A percentile compares a stretch with the other conserved stretches of the same genome.
Evolutionary conservation across 2,329 filamentous ascomycete species (phyloP).

Genomic region (Sarocladium strictum): DNA sequence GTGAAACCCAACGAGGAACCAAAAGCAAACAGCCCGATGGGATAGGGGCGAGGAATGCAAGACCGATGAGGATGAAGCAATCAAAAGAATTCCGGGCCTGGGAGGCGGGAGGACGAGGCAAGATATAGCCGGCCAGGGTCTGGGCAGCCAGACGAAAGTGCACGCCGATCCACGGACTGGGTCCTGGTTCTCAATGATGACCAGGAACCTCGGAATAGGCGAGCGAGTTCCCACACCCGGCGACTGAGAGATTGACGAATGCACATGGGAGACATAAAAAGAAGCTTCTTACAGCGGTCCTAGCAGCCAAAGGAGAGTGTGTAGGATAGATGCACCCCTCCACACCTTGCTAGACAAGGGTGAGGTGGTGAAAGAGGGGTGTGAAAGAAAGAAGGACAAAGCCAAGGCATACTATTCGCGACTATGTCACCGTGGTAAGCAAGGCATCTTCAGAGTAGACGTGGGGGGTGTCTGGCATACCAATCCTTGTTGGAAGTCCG

Average conservation of each 20-base stretch:
- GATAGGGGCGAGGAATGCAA: neutral
- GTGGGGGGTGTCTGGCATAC: neutral
- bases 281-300: constrained; percentile 3
- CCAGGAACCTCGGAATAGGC: neutral
- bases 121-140: constrained; percentile 8
- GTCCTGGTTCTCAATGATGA: constrained; percentile 1
- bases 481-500: neutral
- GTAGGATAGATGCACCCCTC: neutral
- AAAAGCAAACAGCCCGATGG: neutral
- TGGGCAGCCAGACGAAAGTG: neutral
- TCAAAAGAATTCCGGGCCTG: neutral
- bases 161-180: constrained; percentile 2
- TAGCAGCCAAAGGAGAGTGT: neutral
- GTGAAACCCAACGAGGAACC: neutral
- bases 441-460: neutral
- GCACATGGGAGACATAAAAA: neutral
- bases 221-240: neutral
- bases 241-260: neutral
- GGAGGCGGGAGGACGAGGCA: constrained; percentile 2
- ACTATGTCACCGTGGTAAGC: neutral
- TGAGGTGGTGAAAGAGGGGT: neutral
- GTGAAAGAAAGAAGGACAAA: neutral
- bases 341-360: neutral
- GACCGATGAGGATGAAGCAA: constrained; percentile 2
- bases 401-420: neutral